A percentile compares a stretch with the other conserved stretches of the same genome.
These are phyloP conservation scores for Globisporangium lucens DNA, from an alignment of 352 stramenopile species.

Conservation along the genomic window DNA sequence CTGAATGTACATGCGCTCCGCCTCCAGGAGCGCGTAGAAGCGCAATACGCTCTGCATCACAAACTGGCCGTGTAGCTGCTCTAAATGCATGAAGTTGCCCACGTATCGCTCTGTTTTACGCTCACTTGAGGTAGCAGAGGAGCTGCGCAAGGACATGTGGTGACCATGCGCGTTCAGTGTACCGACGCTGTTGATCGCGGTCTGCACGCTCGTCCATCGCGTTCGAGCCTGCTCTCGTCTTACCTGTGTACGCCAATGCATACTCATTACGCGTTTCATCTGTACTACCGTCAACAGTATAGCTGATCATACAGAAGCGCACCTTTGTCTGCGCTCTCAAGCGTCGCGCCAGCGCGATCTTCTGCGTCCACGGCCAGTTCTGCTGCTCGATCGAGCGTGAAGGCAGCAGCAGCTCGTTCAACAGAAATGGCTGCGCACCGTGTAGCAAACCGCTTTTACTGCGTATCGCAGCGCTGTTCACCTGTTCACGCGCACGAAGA, in stretches of 20 bases:
- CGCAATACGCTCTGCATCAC: conserved; percentile 30
- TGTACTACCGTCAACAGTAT: neutral
- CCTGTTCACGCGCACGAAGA: conserved; percentile 39
- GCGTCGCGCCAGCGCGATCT: conserved; percentile 21
- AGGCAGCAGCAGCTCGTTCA: conserved; percentile 22
- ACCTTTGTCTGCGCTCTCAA: conserved; percentile 24
- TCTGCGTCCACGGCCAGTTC: conserved; percentile 23
- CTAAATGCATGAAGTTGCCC: conserved; percentile 24
- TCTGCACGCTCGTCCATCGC: conserved; percentile 8
- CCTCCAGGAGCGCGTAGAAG: conserved; percentile 46
- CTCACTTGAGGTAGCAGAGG: neutral
- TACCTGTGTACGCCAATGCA: neutral
- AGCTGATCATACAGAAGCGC: neutral
- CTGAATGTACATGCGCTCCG: conserved; percentile 40
- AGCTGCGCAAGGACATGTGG: neutral
- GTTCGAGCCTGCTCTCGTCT: neutral
- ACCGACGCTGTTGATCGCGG: neutral
- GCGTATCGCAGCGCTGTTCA: conserved; percentile 21
- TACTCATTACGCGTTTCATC: neutral
- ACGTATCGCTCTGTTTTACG: conserved; percentile 19
- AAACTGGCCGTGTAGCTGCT: conserved; percentile 30
- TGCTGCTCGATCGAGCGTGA: conserved; percentile 9
- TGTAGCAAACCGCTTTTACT: conserved; percentile 24
- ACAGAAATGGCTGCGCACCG: conserved; percentile 27
- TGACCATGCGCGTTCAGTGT: neutral